These are phyloP conservation scores for Plantago elongata DNA, from an alignment of 257 asterid genomes.

Conservation along the genomic window DNA sequence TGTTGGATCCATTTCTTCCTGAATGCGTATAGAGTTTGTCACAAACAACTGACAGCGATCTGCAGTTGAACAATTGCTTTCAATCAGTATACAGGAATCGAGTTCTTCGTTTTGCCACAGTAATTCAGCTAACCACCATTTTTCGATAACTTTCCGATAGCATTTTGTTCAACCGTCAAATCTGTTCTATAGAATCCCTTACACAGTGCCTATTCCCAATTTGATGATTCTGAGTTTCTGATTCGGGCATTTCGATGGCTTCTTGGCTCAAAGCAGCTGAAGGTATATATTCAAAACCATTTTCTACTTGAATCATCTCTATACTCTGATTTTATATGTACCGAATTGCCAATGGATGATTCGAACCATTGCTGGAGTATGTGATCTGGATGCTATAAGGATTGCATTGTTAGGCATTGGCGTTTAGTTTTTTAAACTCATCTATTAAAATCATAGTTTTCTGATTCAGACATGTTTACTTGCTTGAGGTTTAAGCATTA, in stretches of 20 bases:
- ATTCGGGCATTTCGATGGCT: constrained; percentile 36
- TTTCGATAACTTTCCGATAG: neutral
- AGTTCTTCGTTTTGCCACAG: neutral
- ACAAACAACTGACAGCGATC: constrained; percentile 29
- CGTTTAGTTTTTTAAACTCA: neutral
- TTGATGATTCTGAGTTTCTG: constrained; percentile 29
- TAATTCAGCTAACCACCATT: constrained; percentile 7
- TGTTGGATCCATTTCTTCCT: constrained; percentile 17
- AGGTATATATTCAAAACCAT: constrained; percentile 41
- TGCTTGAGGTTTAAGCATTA: neutral
- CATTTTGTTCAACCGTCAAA: no score
- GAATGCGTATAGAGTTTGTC: constrained; percentile 12
- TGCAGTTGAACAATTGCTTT: constrained; percentile 11
- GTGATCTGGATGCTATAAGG: constrained; percentile 22
- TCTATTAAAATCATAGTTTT: constrained; percentile 6
- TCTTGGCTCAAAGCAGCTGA: constrained; percentile 98
- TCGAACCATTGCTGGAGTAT: constrained; percentile 24
- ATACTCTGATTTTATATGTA: neutral
- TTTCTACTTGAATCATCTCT: neutral
- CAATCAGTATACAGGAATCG: neutral
- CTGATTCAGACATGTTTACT: neutral
- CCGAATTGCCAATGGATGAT: constrained; percentile 6
- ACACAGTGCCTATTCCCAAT: constrained; percentile 6
- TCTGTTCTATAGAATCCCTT: neutral
- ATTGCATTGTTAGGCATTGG: constrained; percentile 10